Conservation (phyloP, 2,329 filamentous ascomycete genomes). For the Microsporum canis region DNA sequence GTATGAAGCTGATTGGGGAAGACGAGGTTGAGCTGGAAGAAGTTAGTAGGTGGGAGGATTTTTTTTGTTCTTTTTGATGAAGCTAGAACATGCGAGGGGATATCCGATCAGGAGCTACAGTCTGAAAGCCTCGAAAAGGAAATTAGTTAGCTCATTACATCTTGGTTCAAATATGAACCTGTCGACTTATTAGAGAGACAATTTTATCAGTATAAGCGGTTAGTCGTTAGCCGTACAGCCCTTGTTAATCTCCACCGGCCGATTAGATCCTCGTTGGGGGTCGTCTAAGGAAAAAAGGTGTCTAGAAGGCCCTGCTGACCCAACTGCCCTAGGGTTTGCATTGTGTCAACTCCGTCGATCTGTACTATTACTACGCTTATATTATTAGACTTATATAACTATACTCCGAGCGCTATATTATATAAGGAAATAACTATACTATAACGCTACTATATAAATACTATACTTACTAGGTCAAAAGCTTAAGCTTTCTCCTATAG, state of each 20-base stretch:
- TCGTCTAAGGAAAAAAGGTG: neutral
- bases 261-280: neutral
- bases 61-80: neutral
- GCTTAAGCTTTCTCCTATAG: too few relatives aligned
- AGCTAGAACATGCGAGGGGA: neutral
- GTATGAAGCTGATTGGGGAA: slow-evolving; percentile 6
- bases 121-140: neutral
- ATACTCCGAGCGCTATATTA: too few relatives aligned
- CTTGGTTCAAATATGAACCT: neutral
- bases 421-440: too few relatives aligned
- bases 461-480: too few relatives aligned
- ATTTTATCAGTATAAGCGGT: neutral
- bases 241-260: neutral
- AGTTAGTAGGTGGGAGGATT: slow-evolving; percentile 5
- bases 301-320: neutral
- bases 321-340: neutral
- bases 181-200: neutral
- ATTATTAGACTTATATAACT: too few relatives aligned
- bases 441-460: too few relatives aligned
- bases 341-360: neutral
- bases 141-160: neutral
- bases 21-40: slow-evolving; percentile 5
- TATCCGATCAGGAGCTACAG: neutral
- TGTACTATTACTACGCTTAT: neutral
- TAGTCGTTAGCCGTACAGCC: neutral